phyloP scores from a whole-genome alignment of 257 asterid genomes.

The Gardenia jasminoides region DNA sequence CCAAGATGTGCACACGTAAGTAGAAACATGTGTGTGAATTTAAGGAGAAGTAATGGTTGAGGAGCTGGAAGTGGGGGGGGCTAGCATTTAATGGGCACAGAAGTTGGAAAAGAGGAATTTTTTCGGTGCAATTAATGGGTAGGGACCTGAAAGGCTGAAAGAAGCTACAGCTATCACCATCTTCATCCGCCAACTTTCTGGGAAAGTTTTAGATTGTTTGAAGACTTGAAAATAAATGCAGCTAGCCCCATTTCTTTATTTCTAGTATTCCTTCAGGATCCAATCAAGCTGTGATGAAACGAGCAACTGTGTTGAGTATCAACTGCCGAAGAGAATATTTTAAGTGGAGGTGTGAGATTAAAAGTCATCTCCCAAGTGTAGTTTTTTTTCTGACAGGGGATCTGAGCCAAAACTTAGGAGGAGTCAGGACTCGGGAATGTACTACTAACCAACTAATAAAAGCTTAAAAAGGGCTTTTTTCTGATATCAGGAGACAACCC shows the following conservation, averaged over 20 bases:
- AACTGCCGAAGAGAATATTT: not conserved
- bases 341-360: not conserved
- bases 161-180: too few species aligned
- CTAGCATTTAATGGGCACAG: not conserved
- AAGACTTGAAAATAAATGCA: not conserved
- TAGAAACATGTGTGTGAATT: not conserved
- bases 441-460: not conserved
- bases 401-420: not conserved
- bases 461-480: not conserved
- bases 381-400: slow-evolving; percentile 5
- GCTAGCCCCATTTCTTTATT: not conserved
- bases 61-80: not conserved
- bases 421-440: not conserved
- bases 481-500: not conserved
- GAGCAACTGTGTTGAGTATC: not conserved
- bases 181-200: slow-evolving; percentile 12
- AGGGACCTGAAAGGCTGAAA: not conserved
- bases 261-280: not conserved
- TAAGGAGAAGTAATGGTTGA: not conserved
- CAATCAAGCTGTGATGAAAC: not conserved
- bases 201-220: slow-evolving; percentile 6
- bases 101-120: not conserved
- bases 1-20: not conserved
- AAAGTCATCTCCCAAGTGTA: not conserved
- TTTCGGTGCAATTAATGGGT: slow-evolving; percentile 21